A percentile compares a stretch with the other conserved stretches of the same genome.
Conservation (phyloP, 176 grass and related monocot genomes). For the Alloteropsis semialata region DNA sequence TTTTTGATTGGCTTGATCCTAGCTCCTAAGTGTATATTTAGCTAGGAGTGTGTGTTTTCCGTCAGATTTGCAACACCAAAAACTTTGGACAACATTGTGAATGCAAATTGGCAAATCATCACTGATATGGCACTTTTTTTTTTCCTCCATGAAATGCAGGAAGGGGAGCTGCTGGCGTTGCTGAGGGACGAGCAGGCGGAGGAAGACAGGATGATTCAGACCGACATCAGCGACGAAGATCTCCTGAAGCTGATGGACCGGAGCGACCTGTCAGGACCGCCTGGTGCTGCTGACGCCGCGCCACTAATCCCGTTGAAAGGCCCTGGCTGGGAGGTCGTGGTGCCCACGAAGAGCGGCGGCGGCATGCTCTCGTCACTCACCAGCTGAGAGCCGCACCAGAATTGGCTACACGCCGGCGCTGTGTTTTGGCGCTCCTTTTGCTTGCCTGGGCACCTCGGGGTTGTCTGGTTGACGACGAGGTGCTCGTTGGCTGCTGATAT, state of each 20-base stretch:
- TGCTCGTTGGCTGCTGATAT: neutral
- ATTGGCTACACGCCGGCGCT: neutral
- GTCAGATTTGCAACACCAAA: neutral
- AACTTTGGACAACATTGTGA: neutral
- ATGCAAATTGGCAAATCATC: neutral
- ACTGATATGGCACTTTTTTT: neutral
- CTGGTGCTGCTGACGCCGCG: neutral
- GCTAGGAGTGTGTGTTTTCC: neutral
- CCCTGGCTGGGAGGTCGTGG: slow-evolving; percentile 93
- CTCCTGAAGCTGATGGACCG: slow-evolving; percentile 68
- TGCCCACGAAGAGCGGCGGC: slow-evolving; percentile 60
- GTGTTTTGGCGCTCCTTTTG: slow-evolving; percentile 3
- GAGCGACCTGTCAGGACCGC: slow-evolving; percentile 41
- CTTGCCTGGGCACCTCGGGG: neutral
- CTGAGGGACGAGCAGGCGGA: slow-evolving; percentile 68
- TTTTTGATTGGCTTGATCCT: too few relatives aligned
- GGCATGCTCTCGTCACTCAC: slow-evolving; percentile 71
- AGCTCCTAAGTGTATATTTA: neutral
- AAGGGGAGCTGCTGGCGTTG: slow-evolving; percentile 67
- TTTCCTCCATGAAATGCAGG: slow-evolving; percentile 35
- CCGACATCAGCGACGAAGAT: slow-evolving; percentile 69
- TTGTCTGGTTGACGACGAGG: neutral
- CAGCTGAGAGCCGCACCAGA: slow-evolving; percentile 35
- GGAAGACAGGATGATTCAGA: slow-evolving; percentile 83
- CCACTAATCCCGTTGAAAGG: slow-evolving; percentile 62